Evolutionary conservation across 108 stramenopile species (phyloP).

Genomic region (Nitzschia palea): DNA sequence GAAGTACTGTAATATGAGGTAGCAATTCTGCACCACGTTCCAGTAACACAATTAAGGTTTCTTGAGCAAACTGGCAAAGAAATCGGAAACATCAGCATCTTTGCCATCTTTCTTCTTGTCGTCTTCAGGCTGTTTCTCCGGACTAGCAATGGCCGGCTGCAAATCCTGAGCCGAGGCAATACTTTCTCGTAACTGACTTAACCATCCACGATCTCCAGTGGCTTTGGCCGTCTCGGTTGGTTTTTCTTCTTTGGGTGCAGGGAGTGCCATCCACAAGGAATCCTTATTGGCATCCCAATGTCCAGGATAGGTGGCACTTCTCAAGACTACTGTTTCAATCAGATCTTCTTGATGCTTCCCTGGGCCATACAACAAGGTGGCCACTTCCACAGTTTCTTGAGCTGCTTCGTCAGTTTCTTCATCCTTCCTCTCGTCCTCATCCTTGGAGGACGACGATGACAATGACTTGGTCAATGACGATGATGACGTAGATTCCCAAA

Average conservation of each 20-base stretch:
- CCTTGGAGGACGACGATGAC: too few species aligned
- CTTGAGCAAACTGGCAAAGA: conserved; percentile 78
- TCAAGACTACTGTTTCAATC: conserved; percentile 66
- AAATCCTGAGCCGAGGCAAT: conserved; percentile 37
- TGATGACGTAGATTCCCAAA: conserved; percentile 11
- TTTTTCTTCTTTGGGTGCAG: conserved; percentile 7
- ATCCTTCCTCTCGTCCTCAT: background rate
- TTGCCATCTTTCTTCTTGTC: conserved; percentile 21
- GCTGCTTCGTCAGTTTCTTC: conserved; percentile 8
- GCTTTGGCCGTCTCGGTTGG: background rate
- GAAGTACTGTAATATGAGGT: too few species aligned
- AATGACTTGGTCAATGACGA: background rate
- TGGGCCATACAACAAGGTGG: conserved; percentile 50
- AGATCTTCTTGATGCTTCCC: conserved; percentile 73
- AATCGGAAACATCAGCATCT: conserved; percentile 54
- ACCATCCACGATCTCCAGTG: conserved; percentile 77
- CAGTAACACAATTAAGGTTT: conserved; percentile 42
- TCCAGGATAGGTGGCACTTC: conserved; percentile 82
- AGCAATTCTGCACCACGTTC: too few species aligned
- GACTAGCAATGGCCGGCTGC: background rate
- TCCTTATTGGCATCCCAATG: conserved; percentile 83
- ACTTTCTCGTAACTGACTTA: conserved; percentile 68
- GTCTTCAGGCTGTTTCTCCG: background rate
- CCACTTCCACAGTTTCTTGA: conserved; percentile 7
- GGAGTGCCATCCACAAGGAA: conserved; percentile 68